Evolutionary conservation across 257 asterid species (phyloP).

Genomic region (Fraxinus americana): DNA sequence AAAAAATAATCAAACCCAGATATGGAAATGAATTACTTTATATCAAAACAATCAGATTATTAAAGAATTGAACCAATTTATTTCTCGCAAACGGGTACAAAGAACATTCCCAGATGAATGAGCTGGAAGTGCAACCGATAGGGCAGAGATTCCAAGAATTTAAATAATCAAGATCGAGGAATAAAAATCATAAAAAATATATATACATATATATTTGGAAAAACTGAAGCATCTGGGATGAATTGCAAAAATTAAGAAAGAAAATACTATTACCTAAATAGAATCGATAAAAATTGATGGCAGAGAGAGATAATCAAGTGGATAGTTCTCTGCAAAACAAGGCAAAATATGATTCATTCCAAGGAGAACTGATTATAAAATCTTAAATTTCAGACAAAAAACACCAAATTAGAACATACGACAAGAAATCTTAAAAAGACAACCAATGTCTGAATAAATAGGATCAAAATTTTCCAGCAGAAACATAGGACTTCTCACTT

Average conservation of each 20-base stretch:
- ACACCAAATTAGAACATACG: slow-evolving; percentile 17
- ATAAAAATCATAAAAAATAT: not conserved
- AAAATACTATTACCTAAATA: not conserved
- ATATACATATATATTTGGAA: not conserved
- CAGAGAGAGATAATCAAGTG: not conserved
- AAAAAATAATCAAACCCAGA: slow-evolving; percentile 10
- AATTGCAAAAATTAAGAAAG: slow-evolving; percentile 23
- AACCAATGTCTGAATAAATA: slow-evolving; percentile 28
- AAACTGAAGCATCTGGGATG: slow-evolving; percentile 33
- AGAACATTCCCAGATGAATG: slow-evolving; percentile 56
- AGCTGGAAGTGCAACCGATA: slow-evolving; percentile 44
- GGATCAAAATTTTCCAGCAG: not conserved
- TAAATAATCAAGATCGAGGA: slow-evolving; percentile 17
- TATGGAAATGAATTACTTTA: slow-evolving; percentile 31
- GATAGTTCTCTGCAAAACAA: slow-evolving; percentile 34
- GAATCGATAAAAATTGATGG: slow-evolving; percentile 26
- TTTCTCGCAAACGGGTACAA: not conserved
- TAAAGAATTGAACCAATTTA: not conserved
- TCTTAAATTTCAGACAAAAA: slow-evolving; percentile 9
- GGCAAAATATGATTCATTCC: slow-evolving; percentile 21
- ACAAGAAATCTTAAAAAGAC: slow-evolving; percentile 29
- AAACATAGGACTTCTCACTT: not conserved
- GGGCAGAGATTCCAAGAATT: slow-evolving; percentile 43
- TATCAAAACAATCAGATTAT: not conserved
- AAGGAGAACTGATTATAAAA: slow-evolving; percentile 14